Evolutionary conservation across 305 asterid genomes (phyloP), one percentile per base, ranked within the genome.

Genomic region (Fraxinus sp.): DNA sequence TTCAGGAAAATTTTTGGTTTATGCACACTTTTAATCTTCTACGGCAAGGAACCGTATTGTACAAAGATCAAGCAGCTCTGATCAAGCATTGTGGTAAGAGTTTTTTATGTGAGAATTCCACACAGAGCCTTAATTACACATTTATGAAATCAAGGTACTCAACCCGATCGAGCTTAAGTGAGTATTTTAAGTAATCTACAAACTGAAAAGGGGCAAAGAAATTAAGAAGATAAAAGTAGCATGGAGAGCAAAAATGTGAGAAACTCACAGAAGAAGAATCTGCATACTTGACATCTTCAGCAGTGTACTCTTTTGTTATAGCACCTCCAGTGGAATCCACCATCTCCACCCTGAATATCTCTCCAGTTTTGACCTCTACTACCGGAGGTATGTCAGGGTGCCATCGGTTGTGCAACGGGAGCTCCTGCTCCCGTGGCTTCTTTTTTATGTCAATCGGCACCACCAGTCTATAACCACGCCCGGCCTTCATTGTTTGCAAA

Each of bases 311-410:
- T 73, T 89, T 87, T 0, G 96, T 91, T 41, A 92, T 89, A 10
- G 90, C 91, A 20, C 97, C 97, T 7, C 95, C 97, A 76, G 88
- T 88, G 83, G 84, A 92, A 86, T 93, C 98, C 74, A 92, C 87
- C 98, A 93, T 92, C 93, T 94, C 97, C 18, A 94, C 92, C 89
- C 94, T 80, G 87, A 93, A 94, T 77, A 92, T 72, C 75, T 94
- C 92, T 0, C 93, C 94, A 33, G 90, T 41, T 77, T 14, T 75
- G 18, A 89, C 90, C 86, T 88, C 87, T 0, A 81, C 87, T 3
- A 89, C 91, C 1, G 89, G 89, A n/a, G 91, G 92, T 70, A 91
- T 88, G 33, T 86, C 90, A 13, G 88, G 91, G 74, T 87, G 92
- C 92, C 94, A 91, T 30, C 90, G 84, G 78, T 89, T 90, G 84